Percentiles rank a stretch among this genome's conserved stretches.
Evolutionary conservation across 768 basidiomycete genomes (phyloP).

Genomic region (Galerina sulciceps): DNA sequence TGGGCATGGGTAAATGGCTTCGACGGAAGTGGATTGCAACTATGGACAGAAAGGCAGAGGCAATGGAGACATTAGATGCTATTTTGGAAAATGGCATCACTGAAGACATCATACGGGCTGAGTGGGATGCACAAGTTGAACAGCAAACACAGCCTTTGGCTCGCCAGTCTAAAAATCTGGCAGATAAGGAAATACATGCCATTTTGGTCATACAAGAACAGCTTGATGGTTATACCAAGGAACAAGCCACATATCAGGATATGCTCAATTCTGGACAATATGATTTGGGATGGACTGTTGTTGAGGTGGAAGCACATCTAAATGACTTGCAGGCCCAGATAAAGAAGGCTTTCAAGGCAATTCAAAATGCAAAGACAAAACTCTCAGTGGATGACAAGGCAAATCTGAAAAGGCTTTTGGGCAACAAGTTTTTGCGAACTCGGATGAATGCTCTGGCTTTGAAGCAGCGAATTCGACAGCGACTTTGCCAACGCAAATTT

Average conservation of each 20-base stretch:
- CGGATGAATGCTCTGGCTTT: slow-evolving; percentile 26
- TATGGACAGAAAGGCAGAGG: not conserved
- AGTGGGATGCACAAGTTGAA: slow-evolving; percentile 13
- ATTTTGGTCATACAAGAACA: slow-evolving; percentile 3
- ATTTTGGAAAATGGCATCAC: too few species aligned
- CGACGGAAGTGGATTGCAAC: slow-evolving; percentile 1
- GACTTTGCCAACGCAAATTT: slow-evolving; percentile 28
- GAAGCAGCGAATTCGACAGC: slow-evolving; percentile 24
- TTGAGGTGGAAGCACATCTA: not conserved
- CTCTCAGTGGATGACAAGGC: slow-evolving; percentile 3
- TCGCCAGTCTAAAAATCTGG: slow-evolving; percentile 8
- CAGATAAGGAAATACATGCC: not conserved
- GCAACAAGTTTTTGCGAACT: slow-evolving; percentile 18
- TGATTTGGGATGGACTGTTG: not conserved
- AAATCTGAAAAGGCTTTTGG: slow-evolving; percentile 8
- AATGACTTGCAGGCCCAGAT: not conserved
- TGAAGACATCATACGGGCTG: not conserved
- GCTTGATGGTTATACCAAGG: slow-evolving; percentile 10
- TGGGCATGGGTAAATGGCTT: slow-evolving; percentile 5
- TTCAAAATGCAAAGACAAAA: not conserved
- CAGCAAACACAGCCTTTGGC: slow-evolving; percentile 20
- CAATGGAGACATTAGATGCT: not conserved
- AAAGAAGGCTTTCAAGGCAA: not conserved
- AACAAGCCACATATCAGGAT: not conserved
- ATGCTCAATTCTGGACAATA: slow-evolving; percentile 3